Evolutionary conservation across 2,329 filamentous ascomycete genomes (phyloP), one percentile per base, ranked within the genome.

Genomic region (Sclerotinia minor): DNA sequence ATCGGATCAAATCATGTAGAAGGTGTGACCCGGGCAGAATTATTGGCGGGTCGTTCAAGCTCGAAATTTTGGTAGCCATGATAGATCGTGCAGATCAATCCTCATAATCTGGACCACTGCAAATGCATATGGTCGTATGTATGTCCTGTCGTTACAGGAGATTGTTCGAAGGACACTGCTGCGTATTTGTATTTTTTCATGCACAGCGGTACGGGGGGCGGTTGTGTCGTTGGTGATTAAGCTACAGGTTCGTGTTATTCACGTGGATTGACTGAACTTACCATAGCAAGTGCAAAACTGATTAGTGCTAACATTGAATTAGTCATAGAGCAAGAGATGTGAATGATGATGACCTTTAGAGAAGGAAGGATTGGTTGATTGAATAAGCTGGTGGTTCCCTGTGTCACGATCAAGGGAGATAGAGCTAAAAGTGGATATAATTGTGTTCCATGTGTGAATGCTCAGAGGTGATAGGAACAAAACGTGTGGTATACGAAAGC

Each of bases 1-100:
- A 74, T 35, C 81, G 78, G 60, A 95, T 85, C 9, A 96, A 82
- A 13, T 90, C 78, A 76, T 90, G 87, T 26, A 90, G 81, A 24
- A 87, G 77, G 44, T 76, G 71, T 26, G 87, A 84, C 15, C 89
- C 89, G 32, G 81, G 76, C 19, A 89, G 75, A 45, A 77, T 74
- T 57, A 74, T 75, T 41, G 88, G 87, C 41, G 80, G 76, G 53
- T 81, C 78, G 76, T 91, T 91, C 65, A 87, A 76, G 72, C 89
- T 82, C 7, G 87, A 87, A 50, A 86, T 76, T 53, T 61, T 68
- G 53, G 68, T 63, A 50, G 71, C 65, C 75, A 77, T 77, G 58
- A 52, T 68, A 29, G 65, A 35, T 59, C 41, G 69, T 47, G 64
- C 49, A 58, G 50, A 21, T 54, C 60, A 47, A 65, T 58, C 67